Conservation (phyloP, 1,284 basidiomycete genomes). For the Sporisorium iseilematis-ciliati region DNA sequence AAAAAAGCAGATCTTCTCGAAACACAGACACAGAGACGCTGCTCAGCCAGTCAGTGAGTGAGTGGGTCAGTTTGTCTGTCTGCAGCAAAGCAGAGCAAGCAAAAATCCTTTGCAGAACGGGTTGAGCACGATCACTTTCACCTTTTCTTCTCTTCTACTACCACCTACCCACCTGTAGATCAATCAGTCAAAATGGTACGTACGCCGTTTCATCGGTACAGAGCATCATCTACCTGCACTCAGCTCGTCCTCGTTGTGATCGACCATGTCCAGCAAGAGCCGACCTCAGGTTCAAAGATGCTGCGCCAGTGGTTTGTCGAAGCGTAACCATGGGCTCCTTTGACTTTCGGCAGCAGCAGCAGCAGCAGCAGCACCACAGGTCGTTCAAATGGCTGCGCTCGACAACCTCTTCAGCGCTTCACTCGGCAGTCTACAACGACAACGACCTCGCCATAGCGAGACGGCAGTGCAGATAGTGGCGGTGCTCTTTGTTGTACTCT, state of each 20-base stretch:
- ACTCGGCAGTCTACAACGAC: too few relatives aligned
- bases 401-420: neutral
- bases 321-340: neutral
- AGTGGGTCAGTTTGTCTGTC: too few relatives aligned
- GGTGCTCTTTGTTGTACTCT: neutral
- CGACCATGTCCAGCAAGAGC: neutral
- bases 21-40: constrained; percentile 17
- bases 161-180: constrained; percentile 48
- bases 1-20: constrained; percentile 39
- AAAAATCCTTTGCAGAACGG: constrained; percentile 12
- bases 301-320: too few relatives aligned
- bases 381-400: neutral
- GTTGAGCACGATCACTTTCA: constrained; percentile 12
- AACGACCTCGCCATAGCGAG: neutral
- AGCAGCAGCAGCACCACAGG: neutral
- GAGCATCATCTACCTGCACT: neutral
- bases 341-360: neutral
- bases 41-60: constrained; percentile 1
- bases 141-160: constrained; percentile 22
- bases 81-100: neutral
- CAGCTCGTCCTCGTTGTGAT: neutral
- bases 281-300: neutral
- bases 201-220: neutral
- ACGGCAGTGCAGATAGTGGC: constrained; percentile 1
- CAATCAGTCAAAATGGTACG: constrained; percentile 49